A percentile compares a stretch with the other conserved stretches of the same genome.
Evolutionary conservation across 2,329 filamentous ascomycete species (phyloP).

Genomic region (Pleoardoris graminearum): DNA sequence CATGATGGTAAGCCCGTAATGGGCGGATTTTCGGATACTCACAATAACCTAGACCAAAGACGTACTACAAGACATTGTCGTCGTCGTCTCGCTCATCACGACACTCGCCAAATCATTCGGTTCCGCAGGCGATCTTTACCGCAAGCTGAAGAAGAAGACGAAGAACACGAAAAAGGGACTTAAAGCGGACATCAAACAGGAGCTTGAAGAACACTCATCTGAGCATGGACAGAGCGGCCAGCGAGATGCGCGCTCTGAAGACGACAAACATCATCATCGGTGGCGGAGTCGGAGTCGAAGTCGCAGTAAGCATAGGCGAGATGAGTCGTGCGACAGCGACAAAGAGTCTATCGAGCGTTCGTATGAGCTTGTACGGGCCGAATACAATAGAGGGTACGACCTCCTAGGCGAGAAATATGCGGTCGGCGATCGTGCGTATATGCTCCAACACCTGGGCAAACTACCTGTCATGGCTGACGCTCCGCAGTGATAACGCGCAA

Average conservation of each 20-base stretch:
- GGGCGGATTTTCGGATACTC: background rate
- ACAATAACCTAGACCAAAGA: slow-evolving; percentile 27
- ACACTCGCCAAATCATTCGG: slow-evolving; percentile 36
- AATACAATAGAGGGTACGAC: slow-evolving; percentile 36
- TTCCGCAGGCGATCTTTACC: slow-evolving; percentile 37
- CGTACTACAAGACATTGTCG: slow-evolving; percentile 27
- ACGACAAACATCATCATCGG: slow-evolving; percentile 10
- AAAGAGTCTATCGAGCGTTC: slow-evolving; percentile 34
- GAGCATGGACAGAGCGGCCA: slow-evolving; percentile 1
- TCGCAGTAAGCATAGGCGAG: slow-evolving; percentile 15
- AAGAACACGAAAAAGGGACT: slow-evolving; percentile 16
- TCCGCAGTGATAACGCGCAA: slow-evolving; percentile 30
- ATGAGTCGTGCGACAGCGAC: slow-evolving; percentile 30
- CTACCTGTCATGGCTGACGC: slow-evolving; percentile 7
- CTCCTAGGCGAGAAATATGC: slow-evolving; percentile 37
- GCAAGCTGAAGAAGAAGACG: slow-evolving; percentile 31
- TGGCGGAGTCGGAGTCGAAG: slow-evolving; percentile 19
- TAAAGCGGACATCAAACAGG: slow-evolving; percentile 9
- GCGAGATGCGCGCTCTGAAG: slow-evolving; percentile 21
- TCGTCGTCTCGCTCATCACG: slow-evolving; percentile 36
- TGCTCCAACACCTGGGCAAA: background rate
- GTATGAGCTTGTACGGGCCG: slow-evolving; percentile 27
- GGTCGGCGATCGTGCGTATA: slow-evolving; percentile 33
- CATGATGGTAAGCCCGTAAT: background rate
- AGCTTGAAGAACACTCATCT: slow-evolving; percentile 3